Percentiles rank a stretch among this genome's conserved stretches.
Evolutionary conservation across 192 early-diverging fungal species (phyloP).

Genomic region (Fimicolochytrium jonesii): DNA sequence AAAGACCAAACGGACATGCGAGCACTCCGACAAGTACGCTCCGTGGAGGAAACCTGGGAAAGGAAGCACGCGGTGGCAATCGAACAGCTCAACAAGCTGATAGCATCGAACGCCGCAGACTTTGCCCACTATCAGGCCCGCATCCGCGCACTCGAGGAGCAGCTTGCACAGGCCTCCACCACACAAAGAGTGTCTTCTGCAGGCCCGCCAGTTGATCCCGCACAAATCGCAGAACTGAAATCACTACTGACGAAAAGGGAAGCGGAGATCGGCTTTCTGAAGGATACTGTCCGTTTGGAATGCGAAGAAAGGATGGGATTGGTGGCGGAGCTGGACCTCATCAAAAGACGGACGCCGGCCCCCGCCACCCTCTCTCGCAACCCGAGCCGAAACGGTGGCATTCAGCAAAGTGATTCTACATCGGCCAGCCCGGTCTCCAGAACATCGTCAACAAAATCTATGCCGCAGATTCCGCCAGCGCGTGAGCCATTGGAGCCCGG

Average conservation of each 20-base stretch:
- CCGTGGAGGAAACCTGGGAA: conserved; percentile 19
- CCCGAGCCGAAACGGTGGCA: background rate
- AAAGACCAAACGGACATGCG: conserved; percentile 6
- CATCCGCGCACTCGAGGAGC: conserved; percentile 24
- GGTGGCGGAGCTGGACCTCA: conserved; percentile 31
- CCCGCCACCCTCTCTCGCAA: background rate
- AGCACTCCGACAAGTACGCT: background rate
- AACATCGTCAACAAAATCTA: background rate
- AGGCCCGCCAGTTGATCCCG: background rate
- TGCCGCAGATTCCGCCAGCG: conserved; percentile 14
- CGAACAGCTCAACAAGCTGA: background rate
- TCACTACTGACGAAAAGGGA: conserved; percentile 24
- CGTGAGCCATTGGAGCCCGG: conserved; percentile 5
- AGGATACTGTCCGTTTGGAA: conserved; percentile 48
- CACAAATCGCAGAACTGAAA: conserved; percentile 18
- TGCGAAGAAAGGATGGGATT: conserved; percentile 53
- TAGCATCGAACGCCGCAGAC: conserved; percentile 19
- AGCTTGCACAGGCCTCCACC: conserved; percentile 11
- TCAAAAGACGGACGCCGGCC: conserved; percentile 5
- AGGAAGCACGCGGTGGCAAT: conserved; percentile 16
- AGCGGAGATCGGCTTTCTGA: conserved; percentile 48
- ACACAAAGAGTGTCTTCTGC: background rate
- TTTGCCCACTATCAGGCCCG: conserved; percentile 25
- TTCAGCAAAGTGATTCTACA: no score
- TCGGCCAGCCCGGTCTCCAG: background rate